Base-by-base conservation (phyloP, 2,329 filamentous ascomycete species). In the Aaosphaeria pasadenensis region DNA sequence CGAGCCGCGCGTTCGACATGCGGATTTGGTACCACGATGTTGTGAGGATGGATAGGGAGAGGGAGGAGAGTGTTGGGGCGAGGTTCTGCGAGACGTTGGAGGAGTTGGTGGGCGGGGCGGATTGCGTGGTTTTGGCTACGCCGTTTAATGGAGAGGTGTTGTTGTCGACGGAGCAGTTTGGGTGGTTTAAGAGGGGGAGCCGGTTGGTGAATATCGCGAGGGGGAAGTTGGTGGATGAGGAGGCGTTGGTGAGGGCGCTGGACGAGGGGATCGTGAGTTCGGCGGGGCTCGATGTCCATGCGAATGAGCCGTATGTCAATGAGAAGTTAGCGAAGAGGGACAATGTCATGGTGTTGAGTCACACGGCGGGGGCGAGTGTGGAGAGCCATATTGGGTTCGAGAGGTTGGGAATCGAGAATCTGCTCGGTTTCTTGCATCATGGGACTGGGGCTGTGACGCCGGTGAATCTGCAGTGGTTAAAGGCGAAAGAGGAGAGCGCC, bases 381-480 rank as follows among this genome's bases (percentile, higher is more conserved):
- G 83, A 86, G 63, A 84, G 84, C 51, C 82, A 84, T 57, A 63
- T 79, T n/a, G 83, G 81, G 4, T 86, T 87, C 55, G 85, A 88
- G 71, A 77, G 81, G 64, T 59, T 87, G 63, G 81, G 80, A 32
- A 86, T 88, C 77, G 73, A 81, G 58, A 88, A 88, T 62, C 76
- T 88, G 43, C 71, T 85, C 68, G 77, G 78, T 0, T 84, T 84
- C 47, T 60, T 86, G 46, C 17, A 24, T 24, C 17, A 24, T 24
- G 65, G 66, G 2, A 78, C 77, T 0, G 70, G 71, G 2, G 69
- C 81, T 3, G 66, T 85, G 28, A 84, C 84, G 45, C 80, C 84
- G 0, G 84, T 87, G 9, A 88, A 88, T 61, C 32, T 82, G 66
- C 76, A 83, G 42, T 77, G 75, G 62, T 52, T 85, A 42, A 69